A percentile compares a stretch with the other conserved stretches of the same genome.
Conservation (phyloP, 2,329 filamentous ascomycete species). For the Ceratocystiopsis sp. region DNA sequence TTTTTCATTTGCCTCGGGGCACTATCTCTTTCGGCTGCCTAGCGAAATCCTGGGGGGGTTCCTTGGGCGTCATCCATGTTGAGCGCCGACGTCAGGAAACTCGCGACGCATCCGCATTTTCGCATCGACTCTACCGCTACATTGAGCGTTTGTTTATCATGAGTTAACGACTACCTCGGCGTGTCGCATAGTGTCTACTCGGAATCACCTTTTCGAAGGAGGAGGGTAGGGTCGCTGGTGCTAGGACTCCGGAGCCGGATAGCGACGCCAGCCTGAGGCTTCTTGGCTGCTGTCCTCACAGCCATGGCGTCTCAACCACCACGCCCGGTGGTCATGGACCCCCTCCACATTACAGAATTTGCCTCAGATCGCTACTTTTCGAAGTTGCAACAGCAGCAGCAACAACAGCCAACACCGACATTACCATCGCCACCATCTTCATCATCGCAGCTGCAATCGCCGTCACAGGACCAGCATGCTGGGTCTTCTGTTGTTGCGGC, state of each 20-base stretch:
- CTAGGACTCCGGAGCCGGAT: too few species aligned
- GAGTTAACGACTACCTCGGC: slow-evolving; percentile 1
- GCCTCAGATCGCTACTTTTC: slow-evolving; percentile 47
- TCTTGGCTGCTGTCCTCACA: neutral
- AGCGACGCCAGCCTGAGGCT: neutral
- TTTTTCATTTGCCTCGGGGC: too few species aligned
- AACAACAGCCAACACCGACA: slow-evolving; percentile 15
- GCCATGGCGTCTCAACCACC: slow-evolving; percentile 9
- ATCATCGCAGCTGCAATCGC: too few species aligned
- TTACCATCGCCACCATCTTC: neutral
- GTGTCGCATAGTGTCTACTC: neutral
- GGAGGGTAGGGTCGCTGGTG: neutral
- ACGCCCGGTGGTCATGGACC: slow-evolving; percentile 33
- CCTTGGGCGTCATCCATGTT: too few species aligned
- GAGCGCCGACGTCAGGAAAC: too few species aligned
- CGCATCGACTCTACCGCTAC: too few species aligned
- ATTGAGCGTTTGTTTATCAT: slow-evolving; percentile 1
- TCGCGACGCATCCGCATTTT: too few species aligned
- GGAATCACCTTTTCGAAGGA: neutral
- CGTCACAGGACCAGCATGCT: too few species aligned
- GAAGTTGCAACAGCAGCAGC: slow-evolving; percentile 39
- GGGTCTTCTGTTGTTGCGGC: slow-evolving; percentile 4
- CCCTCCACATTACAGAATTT: slow-evolving; percentile 47
- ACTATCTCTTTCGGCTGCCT: too few species aligned
- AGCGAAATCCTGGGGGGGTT: too few species aligned